Percentiles rank a stretch among this genome's conserved stretches.
phyloP scores from a whole-genome alignment of 768 basidiomycete species.

The Candolleomyces eurysporus region DNA sequence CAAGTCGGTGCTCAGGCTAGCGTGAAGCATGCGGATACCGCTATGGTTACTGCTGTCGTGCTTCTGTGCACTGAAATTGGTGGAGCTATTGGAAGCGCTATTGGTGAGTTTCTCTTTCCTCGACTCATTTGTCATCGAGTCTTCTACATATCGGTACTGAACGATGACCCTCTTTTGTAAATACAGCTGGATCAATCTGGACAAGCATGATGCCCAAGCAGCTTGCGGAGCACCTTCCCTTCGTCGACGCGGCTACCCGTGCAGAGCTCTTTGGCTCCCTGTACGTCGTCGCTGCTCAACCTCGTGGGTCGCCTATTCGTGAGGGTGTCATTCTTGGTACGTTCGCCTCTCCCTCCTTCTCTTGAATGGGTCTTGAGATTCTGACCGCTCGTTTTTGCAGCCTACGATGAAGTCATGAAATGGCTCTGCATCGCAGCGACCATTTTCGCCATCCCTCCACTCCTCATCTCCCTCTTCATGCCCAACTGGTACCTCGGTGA shows the following conservation, averaged over 20 bases:
- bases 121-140: background rate
- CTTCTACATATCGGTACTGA: background rate
- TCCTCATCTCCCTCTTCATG: slow-evolving; percentile 57
- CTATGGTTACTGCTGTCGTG: slow-evolving; percentile 64
- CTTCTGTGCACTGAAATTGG: slow-evolving; percentile 71
- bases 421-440: slow-evolving; percentile 55
- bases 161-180: background rate
- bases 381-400: slow-evolving; percentile 19
- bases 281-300: slow-evolving; percentile 44
- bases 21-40: slow-evolving; percentile 64
- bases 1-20: slow-evolving; percentile 66
- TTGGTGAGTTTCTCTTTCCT: slow-evolving; percentile 32
- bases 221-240: slow-evolving; percentile 54
- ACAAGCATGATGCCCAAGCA: slow-evolving; percentile 62
- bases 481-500: slow-evolving; percentile 68
- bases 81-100: slow-evolving; percentile 61
- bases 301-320: slow-evolving; percentile 55
- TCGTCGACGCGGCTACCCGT: slow-evolving; percentile 39
- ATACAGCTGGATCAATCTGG: slow-evolving; percentile 62
- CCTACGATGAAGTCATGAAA: slow-evolving; percentile 57
- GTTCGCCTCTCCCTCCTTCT: slow-evolving; percentile 16
- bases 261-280: slow-evolving; percentile 56
- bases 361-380: background rate
- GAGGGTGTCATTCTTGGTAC: slow-evolving; percentile 59
- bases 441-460: slow-evolving; percentile 53